phyloP scores from a whole-genome alignment of 371 early-diverging fungal genomes.

The Nematocida major region DNA sequence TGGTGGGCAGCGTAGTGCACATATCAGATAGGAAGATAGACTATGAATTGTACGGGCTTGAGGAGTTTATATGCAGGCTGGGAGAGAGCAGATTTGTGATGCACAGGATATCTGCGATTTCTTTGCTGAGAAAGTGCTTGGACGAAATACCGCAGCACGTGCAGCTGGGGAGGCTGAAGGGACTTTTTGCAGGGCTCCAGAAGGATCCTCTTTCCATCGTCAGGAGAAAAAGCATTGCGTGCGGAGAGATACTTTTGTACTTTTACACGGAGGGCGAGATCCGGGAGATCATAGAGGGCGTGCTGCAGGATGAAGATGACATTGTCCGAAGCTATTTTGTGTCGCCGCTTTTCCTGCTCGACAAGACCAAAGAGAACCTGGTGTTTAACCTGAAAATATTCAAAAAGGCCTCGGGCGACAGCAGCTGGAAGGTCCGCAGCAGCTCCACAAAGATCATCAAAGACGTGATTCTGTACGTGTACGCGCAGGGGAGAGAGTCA shows the following conservation, averaged over 20 bases:
- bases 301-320: conserved; percentile 26
- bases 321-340: conserved; percentile 27
- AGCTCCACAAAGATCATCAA: background rate
- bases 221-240: conserved; percentile 5
- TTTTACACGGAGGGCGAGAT: conserved; percentile 22
- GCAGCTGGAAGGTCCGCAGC: conserved; percentile 41
- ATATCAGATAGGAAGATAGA: conserved; percentile 1
- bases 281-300: background rate
- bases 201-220: conserved; percentile 16
- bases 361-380: background rate
- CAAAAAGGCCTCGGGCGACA: conserved; percentile 14
- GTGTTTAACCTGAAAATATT: conserved; percentile 6
- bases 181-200: background rate
- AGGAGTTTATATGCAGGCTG: conserved; percentile 25
- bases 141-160: background rate
- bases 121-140: conserved; percentile 5
- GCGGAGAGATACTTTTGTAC: background rate
- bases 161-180: background rate
- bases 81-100: conserved; percentile 40
- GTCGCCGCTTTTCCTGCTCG: conserved; percentile 5
- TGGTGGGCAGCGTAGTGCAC: background rate
- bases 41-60: background rate
- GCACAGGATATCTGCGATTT: conserved; percentile 41
- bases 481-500: background rate
- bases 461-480: background rate